A percentile compares a stretch with the other conserved stretches of the same genome.
Evolutionary conservation across 495 filamentous ascomycete species (phyloP).

Genomic region (Penicillium chermesinum): DNA sequence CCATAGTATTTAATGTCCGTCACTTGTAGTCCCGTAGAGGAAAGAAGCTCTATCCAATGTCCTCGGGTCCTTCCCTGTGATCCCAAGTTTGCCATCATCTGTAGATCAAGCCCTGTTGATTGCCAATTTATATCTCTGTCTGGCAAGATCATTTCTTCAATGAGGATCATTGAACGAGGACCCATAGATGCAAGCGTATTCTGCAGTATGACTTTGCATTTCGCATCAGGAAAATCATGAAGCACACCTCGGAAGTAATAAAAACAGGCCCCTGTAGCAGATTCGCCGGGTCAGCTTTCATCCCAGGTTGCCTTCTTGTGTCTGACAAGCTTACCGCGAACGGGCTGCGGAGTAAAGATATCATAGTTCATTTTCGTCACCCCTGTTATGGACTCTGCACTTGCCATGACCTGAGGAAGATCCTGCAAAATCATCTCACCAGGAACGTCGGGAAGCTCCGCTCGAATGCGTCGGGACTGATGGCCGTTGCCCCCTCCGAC

Average conservation of each 20-base stretch:
- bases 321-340: not conserved
- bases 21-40: not conserved
- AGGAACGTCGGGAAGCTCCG: not conserved
- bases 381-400: not conserved
- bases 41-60: not conserved
- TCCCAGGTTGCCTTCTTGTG: no score
- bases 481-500: not conserved
- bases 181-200: not conserved
- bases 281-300: not conserved
- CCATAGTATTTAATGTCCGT: not conserved
- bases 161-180: not conserved
- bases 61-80: not conserved
- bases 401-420: not conserved
- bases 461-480: not conserved
- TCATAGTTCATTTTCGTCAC: not conserved
- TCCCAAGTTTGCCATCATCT: not conserved
- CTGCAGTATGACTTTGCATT: not conserved
- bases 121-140: not conserved
- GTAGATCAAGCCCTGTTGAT: not conserved
- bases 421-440: not conserved
- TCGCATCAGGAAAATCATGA: not conserved
- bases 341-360: not conserved
- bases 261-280: not conserved
- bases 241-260: not conserved
- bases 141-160: constrained; percentile 1